Evolutionary conservation across 306 rosid species (phyloP).

Genomic region (Calophaca sinica): DNA sequence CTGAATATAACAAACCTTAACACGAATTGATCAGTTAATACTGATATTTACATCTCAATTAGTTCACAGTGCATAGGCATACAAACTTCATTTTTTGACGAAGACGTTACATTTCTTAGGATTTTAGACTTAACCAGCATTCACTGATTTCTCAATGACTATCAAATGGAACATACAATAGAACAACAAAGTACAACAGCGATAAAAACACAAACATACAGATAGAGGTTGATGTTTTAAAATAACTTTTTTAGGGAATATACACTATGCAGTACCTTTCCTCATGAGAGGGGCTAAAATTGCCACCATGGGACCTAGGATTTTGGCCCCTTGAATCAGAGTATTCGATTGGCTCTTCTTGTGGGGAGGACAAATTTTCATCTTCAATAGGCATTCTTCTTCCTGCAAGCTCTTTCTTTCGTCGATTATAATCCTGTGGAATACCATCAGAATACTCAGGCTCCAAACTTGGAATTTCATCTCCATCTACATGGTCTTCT

Average conservation of each 20-base stretch:
- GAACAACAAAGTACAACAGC: slow-evolving; percentile 18
- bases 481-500: slow-evolving; percentile 63
- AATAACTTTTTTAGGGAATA: slow-evolving; percentile 33
- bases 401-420: slow-evolving; percentile 68
- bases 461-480: slow-evolving; percentile 55
- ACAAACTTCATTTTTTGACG: slow-evolving; percentile 9
- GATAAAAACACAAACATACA: slow-evolving; percentile 24
- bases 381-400: slow-evolving; percentile 60
- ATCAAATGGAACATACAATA: slow-evolving; percentile 31
- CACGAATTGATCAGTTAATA: slow-evolving; percentile 17
- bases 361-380: slow-evolving; percentile 52
- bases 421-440: slow-evolving; percentile 53
- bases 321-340: slow-evolving; percentile 56
- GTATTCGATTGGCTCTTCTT: slow-evolving; percentile 56
- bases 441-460: slow-evolving; percentile 58
- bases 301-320: slow-evolving; percentile 54
- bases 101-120: slow-evolving; percentile 9
- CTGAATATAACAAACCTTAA: slow-evolving; percentile 1
- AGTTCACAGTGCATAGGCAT: slow-evolving; percentile 12
- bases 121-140: slow-evolving; percentile 2
- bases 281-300: slow-evolving; percentile 51
- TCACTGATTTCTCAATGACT: slow-evolving; percentile 12
- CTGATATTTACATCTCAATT: slow-evolving; percentile 6
- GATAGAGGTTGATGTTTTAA: slow-evolving; percentile 6
- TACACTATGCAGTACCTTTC: slow-evolving; percentile 65